Conservation (phyloP, 139 green algal genomes). For the Chlamydomonas sp. region DNA sequence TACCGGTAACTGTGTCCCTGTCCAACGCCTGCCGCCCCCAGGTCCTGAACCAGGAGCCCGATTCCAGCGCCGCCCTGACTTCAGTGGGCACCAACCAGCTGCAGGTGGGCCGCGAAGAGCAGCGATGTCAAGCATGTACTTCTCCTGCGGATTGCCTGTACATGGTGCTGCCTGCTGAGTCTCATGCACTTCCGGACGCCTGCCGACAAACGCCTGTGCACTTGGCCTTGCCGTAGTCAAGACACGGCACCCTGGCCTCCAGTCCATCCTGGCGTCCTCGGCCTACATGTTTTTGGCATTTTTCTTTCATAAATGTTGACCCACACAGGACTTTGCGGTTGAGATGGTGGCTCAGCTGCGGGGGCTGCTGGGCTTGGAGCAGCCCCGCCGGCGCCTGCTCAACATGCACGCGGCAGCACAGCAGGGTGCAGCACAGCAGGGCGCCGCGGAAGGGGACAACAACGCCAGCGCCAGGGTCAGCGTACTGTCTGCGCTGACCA, state of each 20-base stretch:
- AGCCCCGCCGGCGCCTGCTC: slow-evolving; percentile 7
- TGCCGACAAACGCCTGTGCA: too few relatives aligned
- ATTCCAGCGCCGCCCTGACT: background rate
- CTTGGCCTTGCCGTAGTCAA: too few relatives aligned
- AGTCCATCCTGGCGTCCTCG: too few relatives aligned
- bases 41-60: slow-evolving; percentile 29
- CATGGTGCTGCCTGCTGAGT: too few relatives aligned
- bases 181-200: too few relatives aligned
- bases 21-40: background rate
- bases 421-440: background rate
- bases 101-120: background rate
- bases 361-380: slow-evolving; percentile 11
- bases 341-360: slow-evolving; percentile 22
- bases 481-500: slow-evolving; percentile 5
- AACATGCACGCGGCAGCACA: background rate
- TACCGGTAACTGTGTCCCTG: too few relatives aligned
- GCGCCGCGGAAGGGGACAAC: background rate
- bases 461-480: background rate
- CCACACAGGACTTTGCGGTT: background rate
- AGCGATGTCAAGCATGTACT: too few relatives aligned
- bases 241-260: too few relatives aligned
- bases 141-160: too few relatives aligned
- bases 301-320: too few relatives aligned
- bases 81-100: background rate
- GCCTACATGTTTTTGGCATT: too few relatives aligned